A percentile compares a stretch with the other conserved stretches of the same genome.
Conservation (phyloP, 805 yeast species). For the Cyberlindnera mycetangii region DNA sequence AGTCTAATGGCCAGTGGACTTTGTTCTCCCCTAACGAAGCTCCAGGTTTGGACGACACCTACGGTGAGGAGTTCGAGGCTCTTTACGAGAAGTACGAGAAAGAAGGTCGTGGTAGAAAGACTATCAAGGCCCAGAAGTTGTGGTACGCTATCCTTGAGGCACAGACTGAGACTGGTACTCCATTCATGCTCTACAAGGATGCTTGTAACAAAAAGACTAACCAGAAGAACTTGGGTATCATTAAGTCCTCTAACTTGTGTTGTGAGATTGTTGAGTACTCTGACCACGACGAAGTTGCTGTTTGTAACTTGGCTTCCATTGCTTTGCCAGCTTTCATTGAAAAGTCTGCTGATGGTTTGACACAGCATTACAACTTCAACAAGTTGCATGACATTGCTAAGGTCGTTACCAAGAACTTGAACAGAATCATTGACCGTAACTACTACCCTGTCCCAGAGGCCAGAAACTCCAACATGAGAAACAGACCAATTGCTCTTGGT, state of each 20-base stretch:
- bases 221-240: constrained; percentile 89
- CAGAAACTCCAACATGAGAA: constrained; percentile 66
- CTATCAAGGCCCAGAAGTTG: constrained; percentile 84
- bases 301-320: constrained; percentile 89
- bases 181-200: constrained; percentile 93
- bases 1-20: constrained; percentile 77
- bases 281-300: constrained; percentile 88
- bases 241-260: constrained; percentile 91
- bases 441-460: constrained; percentile 83
- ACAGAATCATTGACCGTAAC: constrained; percentile 81
- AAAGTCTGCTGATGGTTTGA: constrained; percentile 41
- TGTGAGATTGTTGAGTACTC: constrained; percentile 94
- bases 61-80: constrained; percentile 78
- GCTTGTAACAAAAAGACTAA: constrained; percentile 85
- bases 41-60: constrained; percentile 79
- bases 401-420: constrained; percentile 74
- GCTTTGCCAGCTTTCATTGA: constrained; percentile 81
- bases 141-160: constrained; percentile 90
- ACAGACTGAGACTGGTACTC: constrained; percentile 96
- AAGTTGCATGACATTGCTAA: constrained; percentile 74
- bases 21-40: constrained; percentile 87
- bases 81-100: constrained; percentile 71
- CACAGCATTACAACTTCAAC: constrained; percentile 63
- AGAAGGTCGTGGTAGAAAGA: constrained; percentile 61
- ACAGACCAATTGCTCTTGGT: constrained; percentile 95